A percentile compares a stretch with the other conserved stretches of the same genome.
phyloP scores from a whole-genome alignment of 2,329 filamentous ascomycete species.

The Verticillium zaregamsianum region DNA sequence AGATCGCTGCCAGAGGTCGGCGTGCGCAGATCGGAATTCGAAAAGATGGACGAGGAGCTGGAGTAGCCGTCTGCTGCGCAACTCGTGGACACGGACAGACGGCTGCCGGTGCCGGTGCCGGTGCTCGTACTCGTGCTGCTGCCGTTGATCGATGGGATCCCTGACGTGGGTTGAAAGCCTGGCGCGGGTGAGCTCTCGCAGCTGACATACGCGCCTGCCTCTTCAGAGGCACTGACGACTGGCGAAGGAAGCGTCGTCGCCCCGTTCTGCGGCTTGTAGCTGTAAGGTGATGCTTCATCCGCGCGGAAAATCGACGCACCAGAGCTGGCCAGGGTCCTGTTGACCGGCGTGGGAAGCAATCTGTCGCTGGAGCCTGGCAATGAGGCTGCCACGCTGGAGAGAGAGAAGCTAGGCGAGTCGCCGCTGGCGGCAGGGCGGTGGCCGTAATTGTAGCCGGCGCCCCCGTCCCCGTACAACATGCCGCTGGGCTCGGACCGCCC shows the following conservation, averaged over 20 bases:
- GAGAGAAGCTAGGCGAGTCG: slow-evolving; percentile 28
- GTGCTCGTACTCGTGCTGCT: not conserved
- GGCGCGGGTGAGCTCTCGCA: slow-evolving; percentile 5
- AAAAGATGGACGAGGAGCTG: slow-evolving; percentile 11
- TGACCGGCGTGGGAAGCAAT: slow-evolving; percentile 29
- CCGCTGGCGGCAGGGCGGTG: slow-evolving; percentile 25
- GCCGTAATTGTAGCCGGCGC: slow-evolving; percentile 29
- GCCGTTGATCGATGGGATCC: slow-evolving; percentile 8
- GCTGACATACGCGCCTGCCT: slow-evolving; percentile 3
- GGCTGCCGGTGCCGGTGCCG: not conserved
- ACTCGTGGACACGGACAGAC: slow-evolving; percentile 3
- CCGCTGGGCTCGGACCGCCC: slow-evolving; percentile 16
- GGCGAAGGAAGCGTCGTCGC: slow-evolving; percentile 8
- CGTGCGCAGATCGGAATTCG: slow-evolving; percentile 9
- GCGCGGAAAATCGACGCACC: slow-evolving; percentile 21
- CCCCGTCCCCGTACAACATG: slow-evolving; percentile 30
- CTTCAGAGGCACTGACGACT: slow-evolving; percentile 6
- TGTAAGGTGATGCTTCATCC: slow-evolving; percentile 9
- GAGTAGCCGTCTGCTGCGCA: slow-evolving; percentile 7
- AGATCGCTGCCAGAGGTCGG: slow-evolving; percentile 10
- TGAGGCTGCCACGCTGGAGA: slow-evolving; percentile 36
- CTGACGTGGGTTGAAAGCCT: slow-evolving; percentile 5
- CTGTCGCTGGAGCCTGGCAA: slow-evolving; percentile 28
- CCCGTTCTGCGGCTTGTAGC: not conserved
- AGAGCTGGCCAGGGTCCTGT: slow-evolving; percentile 24